A percentile compares a stretch with the other conserved stretches of the same genome.
Conservation (phyloP, 345 rosid species). For the Citrus sp. region DNA sequence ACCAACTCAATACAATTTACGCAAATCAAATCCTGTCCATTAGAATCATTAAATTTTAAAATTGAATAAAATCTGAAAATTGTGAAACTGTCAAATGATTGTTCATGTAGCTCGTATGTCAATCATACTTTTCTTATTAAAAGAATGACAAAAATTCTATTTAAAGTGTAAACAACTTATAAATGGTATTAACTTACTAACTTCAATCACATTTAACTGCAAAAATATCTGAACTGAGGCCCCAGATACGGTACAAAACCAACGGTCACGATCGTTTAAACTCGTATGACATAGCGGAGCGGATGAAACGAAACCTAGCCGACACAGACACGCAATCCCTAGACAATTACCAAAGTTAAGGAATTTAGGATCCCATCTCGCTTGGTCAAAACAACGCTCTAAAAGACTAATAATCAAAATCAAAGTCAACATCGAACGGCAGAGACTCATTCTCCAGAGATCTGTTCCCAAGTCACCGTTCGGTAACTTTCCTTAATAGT, state of each 20-base stretch:
- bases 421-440: neutral
- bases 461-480: neutral
- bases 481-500: neutral
- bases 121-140: too few species aligned
- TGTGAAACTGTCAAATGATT: neutral
- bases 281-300: neutral
- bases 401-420: neutral
- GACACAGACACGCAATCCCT: neutral
- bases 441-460: neutral
- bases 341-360: neutral
- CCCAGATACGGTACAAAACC: neutral
- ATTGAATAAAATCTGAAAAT: too few species aligned
- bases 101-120: neutral
- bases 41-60: neutral
- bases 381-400: neutral
- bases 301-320: too few species aligned
- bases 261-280: neutral
- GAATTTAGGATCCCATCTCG: too few species aligned
- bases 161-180: too few species aligned
- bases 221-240: neutral
- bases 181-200: neutral
- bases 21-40: neutral
- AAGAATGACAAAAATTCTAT: too few species aligned
- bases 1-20: neutral
- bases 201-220: neutral